A percentile compares a stretch with the other conserved stretches of the same genome.
Evolutionary conservation across 257 asterid species (phyloP).

Genomic region (Cruciata laevipes): DNA sequence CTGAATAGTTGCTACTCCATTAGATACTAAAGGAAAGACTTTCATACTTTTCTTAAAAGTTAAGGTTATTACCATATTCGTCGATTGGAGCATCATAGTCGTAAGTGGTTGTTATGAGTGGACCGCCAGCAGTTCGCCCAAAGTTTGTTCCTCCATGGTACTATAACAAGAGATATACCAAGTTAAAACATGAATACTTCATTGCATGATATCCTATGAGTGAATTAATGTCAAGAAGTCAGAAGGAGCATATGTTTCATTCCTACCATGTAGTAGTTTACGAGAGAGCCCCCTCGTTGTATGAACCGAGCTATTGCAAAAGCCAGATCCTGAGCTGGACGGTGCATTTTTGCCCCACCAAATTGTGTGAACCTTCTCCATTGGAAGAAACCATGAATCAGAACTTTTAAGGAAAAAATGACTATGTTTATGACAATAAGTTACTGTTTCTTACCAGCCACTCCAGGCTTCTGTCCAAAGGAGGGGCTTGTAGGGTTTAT

Average conservation of each 20-base stretch:
- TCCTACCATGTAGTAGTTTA: constrained; percentile 68
- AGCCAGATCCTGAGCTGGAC: constrained; percentile 71
- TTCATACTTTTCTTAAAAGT: background rate
- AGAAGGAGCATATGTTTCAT: background rate
- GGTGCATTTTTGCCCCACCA: constrained; percentile 47
- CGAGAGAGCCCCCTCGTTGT: constrained; percentile 52
- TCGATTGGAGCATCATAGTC: constrained; percentile 79
- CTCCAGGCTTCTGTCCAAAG: constrained; percentile 84
- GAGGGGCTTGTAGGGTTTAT: constrained; percentile 57
- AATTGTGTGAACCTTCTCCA: constrained; percentile 50
- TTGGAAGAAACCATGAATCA: background rate
- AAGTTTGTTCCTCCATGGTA: constrained; percentile 77
- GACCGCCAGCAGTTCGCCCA: constrained; percentile 75
- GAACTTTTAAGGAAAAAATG: background rate
- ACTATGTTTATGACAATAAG: background rate
- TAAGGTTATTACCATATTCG: constrained; percentile 45
- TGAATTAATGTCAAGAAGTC: background rate
- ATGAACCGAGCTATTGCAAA: constrained; percentile 65
- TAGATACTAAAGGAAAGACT: background rate
- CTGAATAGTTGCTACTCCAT: constrained; percentile 22
- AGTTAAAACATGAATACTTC: background rate
- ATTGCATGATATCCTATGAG: background rate
- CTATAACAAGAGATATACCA: constrained; percentile 22
- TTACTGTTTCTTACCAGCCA: constrained; percentile 41
- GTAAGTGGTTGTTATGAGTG: constrained; percentile 58